A percentile compares a stretch with the other conserved stretches of the same genome.
These are phyloP conservation scores for Trametes maxima DNA, from an alignment of 768 basidiomycete genomes.

Conservation along the genomic window DNA sequence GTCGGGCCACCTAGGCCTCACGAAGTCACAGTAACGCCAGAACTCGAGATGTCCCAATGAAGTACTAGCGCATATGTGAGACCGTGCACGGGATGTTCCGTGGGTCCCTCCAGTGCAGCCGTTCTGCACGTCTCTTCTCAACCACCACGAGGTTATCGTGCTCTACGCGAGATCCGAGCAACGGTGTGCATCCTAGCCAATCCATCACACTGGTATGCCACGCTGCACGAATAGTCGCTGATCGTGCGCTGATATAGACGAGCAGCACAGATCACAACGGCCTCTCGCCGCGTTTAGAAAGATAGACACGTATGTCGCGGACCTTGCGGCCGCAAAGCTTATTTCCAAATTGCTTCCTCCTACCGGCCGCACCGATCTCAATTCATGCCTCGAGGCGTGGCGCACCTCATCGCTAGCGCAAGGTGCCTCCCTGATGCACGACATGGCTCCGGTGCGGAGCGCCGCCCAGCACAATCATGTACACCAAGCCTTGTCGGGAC, in stretches of 20 bases:
- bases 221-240: not conserved
- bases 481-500: not conserved
- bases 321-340: constrained; percentile 12
- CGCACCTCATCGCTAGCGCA: not conserved
- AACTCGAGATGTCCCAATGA: too few relatives aligned
- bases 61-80: too few relatives aligned
- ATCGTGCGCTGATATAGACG: constrained; percentile 11
- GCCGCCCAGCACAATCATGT: not conserved
- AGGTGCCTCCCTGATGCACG: not conserved
- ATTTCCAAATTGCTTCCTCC: constrained; percentile 8
- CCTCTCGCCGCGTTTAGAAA: not conserved
- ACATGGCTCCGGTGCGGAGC: not conserved
- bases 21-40: too few relatives aligned
- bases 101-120: not conserved
- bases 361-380: not conserved
- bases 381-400: constrained; percentile 3
- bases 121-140: not conserved
- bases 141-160: constrained; percentile 8
- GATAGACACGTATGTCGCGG: constrained; percentile 7
- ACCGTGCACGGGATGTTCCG: not conserved
- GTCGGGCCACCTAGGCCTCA: too few relatives aligned
- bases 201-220: not conserved
- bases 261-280: not conserved
- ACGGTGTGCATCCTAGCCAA: not conserved
- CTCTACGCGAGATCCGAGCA: constrained; percentile 4